phyloP scores from a whole-genome alignment of 2,329 filamentous ascomycete species.

The Cytospora chrysosperma region DNA sequence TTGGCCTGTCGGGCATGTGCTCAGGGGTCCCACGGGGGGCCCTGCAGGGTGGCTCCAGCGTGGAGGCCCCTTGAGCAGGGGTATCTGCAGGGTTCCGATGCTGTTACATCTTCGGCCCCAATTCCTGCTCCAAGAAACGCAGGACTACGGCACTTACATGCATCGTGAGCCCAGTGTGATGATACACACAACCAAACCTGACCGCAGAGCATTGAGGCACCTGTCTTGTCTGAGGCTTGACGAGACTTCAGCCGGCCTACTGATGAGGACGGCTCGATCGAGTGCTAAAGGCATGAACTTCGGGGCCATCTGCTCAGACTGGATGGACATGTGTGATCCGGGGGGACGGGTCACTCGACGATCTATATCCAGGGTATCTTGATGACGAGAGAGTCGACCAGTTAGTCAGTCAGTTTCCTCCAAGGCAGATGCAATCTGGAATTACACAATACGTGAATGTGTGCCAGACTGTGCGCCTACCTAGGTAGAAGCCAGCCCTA shows the following conservation, averaged over 20 bases:
- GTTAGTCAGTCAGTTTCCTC: background rate
- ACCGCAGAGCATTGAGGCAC: background rate
- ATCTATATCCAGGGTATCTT: background rate
- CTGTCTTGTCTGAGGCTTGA: background rate
- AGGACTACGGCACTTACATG: background rate
- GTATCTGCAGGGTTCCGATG: conserved; percentile 11
- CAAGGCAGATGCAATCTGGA: background rate
- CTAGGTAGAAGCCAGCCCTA: conserved; percentile 14
- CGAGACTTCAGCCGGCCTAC: background rate
- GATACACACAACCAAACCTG: conserved; percentile 11
- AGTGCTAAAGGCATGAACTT: no score
- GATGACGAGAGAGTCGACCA: background rate
- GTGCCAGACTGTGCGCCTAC: background rate
- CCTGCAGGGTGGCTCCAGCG: conserved; percentile 4
- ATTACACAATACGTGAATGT: background rate
- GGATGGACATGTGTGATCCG: background rate
- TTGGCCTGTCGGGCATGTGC: background rate
- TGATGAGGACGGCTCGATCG: background rate
- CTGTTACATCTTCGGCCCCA: conserved; percentile 17
- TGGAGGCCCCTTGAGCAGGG: conserved; percentile 18
- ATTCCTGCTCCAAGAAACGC: conserved; percentile 8
- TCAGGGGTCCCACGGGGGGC: background rate
- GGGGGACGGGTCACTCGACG: background rate
- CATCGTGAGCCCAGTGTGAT: conserved; percentile 15
- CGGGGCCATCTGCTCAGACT: background rate